These are phyloP conservation scores for Mortierella sp. DNA, from an alignment of 371 early-diverging fungal species.

Conservation along the genomic window DNA sequence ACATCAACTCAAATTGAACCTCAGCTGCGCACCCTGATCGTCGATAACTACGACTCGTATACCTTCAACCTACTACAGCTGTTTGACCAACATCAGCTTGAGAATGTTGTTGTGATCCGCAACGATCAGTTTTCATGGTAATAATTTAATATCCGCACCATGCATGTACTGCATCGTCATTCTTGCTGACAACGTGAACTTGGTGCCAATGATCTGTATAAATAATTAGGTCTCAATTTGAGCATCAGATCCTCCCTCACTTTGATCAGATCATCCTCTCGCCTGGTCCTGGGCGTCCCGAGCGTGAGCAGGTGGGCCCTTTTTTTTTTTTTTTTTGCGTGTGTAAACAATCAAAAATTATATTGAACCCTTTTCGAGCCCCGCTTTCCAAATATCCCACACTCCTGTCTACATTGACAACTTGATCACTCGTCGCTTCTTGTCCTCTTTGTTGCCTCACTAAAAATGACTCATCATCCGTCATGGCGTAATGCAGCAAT, in stretches of 20 bases:
- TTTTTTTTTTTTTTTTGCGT: not conserved
- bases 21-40: conserved; percentile 72
- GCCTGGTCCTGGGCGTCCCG: conserved; percentile 93
- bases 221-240: conserved; percentile 66
- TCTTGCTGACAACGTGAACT: no score
- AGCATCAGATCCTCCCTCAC: conserved; percentile 74
- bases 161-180: no score
- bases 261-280: conserved; percentile 93
- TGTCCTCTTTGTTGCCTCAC: not conserved
- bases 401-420: not conserved
- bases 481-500: not conserved
- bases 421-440: not conserved
- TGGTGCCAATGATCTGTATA: not conserved
- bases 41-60: conserved; percentile 98
- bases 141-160: not conserved
- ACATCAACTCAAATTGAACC: not conserved
- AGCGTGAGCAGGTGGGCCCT: conserved; percentile 34
- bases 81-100: conserved; percentile 59
- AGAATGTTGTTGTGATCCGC: conserved; percentile 82
- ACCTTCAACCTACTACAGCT: conserved; percentile 93
- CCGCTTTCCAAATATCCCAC: conserved; percentile 3
- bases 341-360: conserved; percentile 4
- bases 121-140: conserved; percentile 93
- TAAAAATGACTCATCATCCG: conserved; percentile 17
- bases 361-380: not conserved